Percentiles rank a stretch among this genome's conserved stretches.
phyloP scores from a whole-genome alignment of 441 rosid species.

The Erodium chrysanthum region DNA sequence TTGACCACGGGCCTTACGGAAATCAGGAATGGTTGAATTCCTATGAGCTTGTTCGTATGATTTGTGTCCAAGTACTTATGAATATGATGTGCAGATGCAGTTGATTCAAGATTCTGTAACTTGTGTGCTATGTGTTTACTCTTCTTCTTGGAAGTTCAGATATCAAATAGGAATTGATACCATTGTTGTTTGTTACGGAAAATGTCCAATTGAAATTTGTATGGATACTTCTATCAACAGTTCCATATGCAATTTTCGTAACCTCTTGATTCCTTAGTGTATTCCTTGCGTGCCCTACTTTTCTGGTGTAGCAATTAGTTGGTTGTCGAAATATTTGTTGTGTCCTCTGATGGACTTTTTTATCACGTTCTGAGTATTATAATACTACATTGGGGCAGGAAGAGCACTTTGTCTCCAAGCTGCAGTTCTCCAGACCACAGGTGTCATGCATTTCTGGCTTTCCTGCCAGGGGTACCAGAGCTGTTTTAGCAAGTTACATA shows the following conservation, averaged over 20 bases:
- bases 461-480: slow-evolving; percentile 63
- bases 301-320: background rate
- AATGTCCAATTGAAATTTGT: background rate
- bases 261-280: background rate
- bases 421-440: slow-evolving; percentile 77
- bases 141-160: no score
- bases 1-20: background rate
- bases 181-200: background rate
- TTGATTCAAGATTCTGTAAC: background rate
- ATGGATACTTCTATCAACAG: background rate
- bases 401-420: slow-evolving; percentile 63
- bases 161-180: no score
- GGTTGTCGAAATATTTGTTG: background rate
- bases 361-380: background rate
- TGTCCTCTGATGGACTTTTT: background rate
- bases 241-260: background rate
- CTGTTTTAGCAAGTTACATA: slow-evolving; percentile 47
- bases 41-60: background rate
- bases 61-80: background rate
- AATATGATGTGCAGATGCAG: background rate
- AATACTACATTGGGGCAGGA: slow-evolving; percentile 41
- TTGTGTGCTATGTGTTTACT: background rate
- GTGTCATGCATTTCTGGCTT: slow-evolving; percentile 53
- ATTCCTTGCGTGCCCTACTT: background rate
- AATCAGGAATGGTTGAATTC: background rate